Base-by-base conservation (phyloP, 345 rosid genomes). In the Kernera saxatilis region DNA sequence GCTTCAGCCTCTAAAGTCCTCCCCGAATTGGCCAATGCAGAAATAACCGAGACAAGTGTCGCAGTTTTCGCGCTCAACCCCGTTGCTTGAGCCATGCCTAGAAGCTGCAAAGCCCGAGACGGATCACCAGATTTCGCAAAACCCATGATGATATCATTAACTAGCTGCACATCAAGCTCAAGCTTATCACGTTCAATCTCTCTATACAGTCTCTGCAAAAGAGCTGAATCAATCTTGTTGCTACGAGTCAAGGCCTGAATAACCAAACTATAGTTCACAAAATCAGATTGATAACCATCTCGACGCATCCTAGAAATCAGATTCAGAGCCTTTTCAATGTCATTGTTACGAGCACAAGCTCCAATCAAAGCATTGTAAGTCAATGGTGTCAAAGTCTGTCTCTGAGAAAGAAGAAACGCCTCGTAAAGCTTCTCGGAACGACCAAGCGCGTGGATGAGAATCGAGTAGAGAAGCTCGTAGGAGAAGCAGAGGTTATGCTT, bases 381-480 rank as follows among this genome's bases (percentile, higher is more conserved):
- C 36, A 94, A 72, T 13, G 99, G 99, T 11, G 91, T 89, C 15
- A 91, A 82, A 1, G 82, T 71, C 40, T 88, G 97, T 59, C 64
- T 81, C 76, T 87, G 93, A 1, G 99, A 91, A 14, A 94, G 88
- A 68, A 89, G 82, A 61, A 91, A 94, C 5, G 97, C 99, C 57
- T 94, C 97, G 80, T 94, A 89, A 2, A 94, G 86, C 85, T 91
- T 89, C 87, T 94, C 99, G 11, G 95, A 89, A 23, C 88, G 87
- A 30, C 99, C 97, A n/a, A 91, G 91, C 14, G 93, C 91, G 79
- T 94, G 94, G 57, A 94, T 91, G 8, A 91, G 86, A 57, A 94
- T 94, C 0, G 96, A 91, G 74, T 89, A 91, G 74, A 89, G 96
- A 32, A 94, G 87, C 82, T 94, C 96, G 76, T 88, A 94, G 1